Base-by-base conservation (phyloP, 2,329 filamentous ascomycete genomes). In the Neopestalotiopsis clavispora region DNA sequence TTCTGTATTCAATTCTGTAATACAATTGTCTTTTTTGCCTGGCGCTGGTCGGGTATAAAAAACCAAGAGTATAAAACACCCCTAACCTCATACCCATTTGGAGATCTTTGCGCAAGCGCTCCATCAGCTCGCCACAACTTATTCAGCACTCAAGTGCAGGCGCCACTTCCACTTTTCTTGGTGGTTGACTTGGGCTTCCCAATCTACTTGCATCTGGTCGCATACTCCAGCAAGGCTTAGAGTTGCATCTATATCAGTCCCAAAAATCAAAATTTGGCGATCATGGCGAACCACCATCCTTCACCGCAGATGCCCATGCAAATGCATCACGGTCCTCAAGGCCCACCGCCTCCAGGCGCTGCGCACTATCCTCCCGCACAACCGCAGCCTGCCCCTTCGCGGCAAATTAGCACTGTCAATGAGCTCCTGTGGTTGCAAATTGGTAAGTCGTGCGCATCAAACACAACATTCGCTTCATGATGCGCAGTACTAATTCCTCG, bases 381-480 rank as follows among this genome's bases (percentile, higher is more conserved):
- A 40, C 59, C 32, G n/a, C 59, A 61, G 20, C 83, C 81, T 62
- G 84, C 87, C 72, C 87, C 92, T 28, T 90, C 92, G 74, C 92
- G 95, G 75, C 92, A 94, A 78, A 89, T 97, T 66, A 86, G 90
- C 5, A 85, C 89, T 6, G 88, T 95, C 77, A 98, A 97, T 76
- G 95, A 98, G 82, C 87, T 88, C 63, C 91, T 97, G 67, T 98
- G 95, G 95, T 87, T 97, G 77, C 93, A 96, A 79, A 92, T 98
- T 74, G 95, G 94, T 97, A 91, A 72, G 90, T 81, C 57, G 71
- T 75, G 42, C 38, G 13, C 12, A 56, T 7, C 34, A 17, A 13
- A 9, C 3, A 17, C 20, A 38, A 38, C 32, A 57, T n/a, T 32
- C 49, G 28, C 49, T 42, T 28, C 5, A 17, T 12, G 17, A n/a